A percentile compares a stretch with the other conserved stretches of the same genome.
phyloP scores from a whole-genome alignment of 371 early-diverging fungal species.

The Mortierella sp. region DNA sequence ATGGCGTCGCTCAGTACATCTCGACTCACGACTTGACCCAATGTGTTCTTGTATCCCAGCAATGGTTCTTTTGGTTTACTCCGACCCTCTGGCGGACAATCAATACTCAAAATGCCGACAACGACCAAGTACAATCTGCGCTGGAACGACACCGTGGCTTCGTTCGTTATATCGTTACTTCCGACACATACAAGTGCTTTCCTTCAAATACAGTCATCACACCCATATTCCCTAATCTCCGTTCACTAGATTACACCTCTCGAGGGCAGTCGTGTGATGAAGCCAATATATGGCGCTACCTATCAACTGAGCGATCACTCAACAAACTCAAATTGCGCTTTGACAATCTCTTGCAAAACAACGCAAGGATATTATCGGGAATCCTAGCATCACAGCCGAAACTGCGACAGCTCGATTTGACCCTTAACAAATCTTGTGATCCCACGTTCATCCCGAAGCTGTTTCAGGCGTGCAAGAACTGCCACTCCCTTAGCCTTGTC shows the following conservation, averaged over 20 bases:
- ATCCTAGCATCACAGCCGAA: background rate
- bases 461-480: background rate
- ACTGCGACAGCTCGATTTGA: background rate
- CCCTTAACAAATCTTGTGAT: background rate
- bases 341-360: background rate
- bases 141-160: background rate
- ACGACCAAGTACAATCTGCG: background rate
- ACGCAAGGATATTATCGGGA: background rate
- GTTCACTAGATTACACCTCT: background rate
- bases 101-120: no score
- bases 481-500: background rate
- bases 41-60: slow-evolving; percentile 9
- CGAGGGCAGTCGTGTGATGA: background rate
- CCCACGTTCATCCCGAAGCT: background rate
- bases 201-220: background rate
- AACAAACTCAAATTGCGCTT: background rate
- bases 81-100: slow-evolving; percentile 14
- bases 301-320: background rate
- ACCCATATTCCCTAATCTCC: background rate
- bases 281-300: background rate
- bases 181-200: background rate
- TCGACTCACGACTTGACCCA: slow-evolving; percentile 10
- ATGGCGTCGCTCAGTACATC: background rate
- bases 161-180: background rate
- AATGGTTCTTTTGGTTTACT: slow-evolving; percentile 4